These are phyloP conservation scores for Pythium myriotylum DNA, from an alignment of 352 stramenopile genomes.

Conservation along the genomic window DNA sequence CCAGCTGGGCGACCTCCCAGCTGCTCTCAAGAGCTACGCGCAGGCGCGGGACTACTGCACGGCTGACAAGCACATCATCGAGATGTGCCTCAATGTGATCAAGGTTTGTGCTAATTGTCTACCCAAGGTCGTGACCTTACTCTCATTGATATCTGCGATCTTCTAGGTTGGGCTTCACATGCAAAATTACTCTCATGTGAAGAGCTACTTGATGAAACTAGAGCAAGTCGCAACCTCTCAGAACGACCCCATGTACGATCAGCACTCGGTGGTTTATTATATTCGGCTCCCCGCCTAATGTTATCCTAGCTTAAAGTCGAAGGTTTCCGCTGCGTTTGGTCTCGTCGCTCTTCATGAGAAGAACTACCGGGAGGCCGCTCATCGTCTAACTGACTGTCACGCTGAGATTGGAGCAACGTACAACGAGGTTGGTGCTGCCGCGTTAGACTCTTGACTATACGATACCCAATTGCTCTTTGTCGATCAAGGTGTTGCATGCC, in stretches of 20 bases:
- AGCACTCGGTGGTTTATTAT: not conserved
- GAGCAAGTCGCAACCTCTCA: slow-evolving; percentile 76
- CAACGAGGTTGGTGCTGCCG: slow-evolving; percentile 47
- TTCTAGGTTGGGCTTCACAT: slow-evolving; percentile 78
- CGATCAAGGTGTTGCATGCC: slow-evolving; percentile 56
- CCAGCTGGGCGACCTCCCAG: slow-evolving; percentile 69
- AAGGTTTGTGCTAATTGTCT: no score
- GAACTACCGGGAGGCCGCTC: slow-evolving; percentile 74
- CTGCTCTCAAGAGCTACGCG: slow-evolving; percentile 84
- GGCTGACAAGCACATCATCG: slow-evolving; percentile 88
- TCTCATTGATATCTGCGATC: no score
- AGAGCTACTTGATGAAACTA: slow-evolving; percentile 88
- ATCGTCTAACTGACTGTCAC: slow-evolving; percentile 83
- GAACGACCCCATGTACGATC: slow-evolving; percentile 64
- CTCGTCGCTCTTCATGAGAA: slow-evolving; percentile 81
- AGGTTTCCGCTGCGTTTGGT: slow-evolving; percentile 77
- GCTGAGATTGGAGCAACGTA: slow-evolving; percentile 80
- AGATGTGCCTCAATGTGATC: slow-evolving; percentile 91
- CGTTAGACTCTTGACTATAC: not conserved
- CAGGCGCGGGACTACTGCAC: slow-evolving; percentile 91
- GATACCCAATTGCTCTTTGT: no score
- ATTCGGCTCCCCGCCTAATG: not conserved
- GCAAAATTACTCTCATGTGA: slow-evolving; percentile 83
- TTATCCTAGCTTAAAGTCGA: slow-evolving; percentile 67
- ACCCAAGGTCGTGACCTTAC: no score